Base-by-base conservation (phyloP, 2,329 filamentous ascomycete species). In the Fusarium protoensiforme region DNA sequence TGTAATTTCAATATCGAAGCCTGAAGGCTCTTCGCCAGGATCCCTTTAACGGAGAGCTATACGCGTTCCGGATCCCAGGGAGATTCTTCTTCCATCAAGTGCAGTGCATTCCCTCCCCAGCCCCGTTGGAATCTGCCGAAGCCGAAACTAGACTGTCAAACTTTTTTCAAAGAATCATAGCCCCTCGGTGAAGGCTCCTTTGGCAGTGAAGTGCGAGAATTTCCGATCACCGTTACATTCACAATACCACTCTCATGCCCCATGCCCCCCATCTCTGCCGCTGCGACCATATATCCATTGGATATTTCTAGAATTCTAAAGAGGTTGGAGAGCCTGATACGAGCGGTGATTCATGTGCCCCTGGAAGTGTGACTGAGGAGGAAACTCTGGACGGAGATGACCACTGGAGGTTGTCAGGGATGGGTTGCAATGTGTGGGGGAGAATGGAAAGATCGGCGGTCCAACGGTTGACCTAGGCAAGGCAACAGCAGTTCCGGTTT, bases 381-480 rank as follows among this genome's bases (percentile, higher is more conserved):
- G 14, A 31, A 33, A 56, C 51, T 22, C 35, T 56, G 31, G 6
- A 35, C 20, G 51, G 51, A 35, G 29, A 56, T 56, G 51, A 22
- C 31, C 8, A 11, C 16, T 35, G 1, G 31, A 35, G 20, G 51
- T 4, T 35, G n/a, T 56, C 29, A 35, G 31, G 51, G 51, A 56
- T 56, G 51, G 27, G 46, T 53, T 31, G 18, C 46, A 53, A 20
- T 53, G 18, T 51, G 46, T 31, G 46, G 46, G 46, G 46, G 46
- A 53, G 24, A 53, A 31, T 53, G 46, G 27, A 31, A 53, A 20
- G 46, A 53, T 53, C 46, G 18, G 46, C 46, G 18, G 27, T 18
- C 46, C 46, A 53, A 53, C 27, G 46, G 46, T 53, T 31, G 18
- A 7, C 46, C 27, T 31, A 13, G 27, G 27, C 46, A 53, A 53